These are phyloP conservation scores for Rossbeevera mucosa DNA, from an alignment of 768 basidiomycete genomes.

Conservation along the genomic window DNA sequence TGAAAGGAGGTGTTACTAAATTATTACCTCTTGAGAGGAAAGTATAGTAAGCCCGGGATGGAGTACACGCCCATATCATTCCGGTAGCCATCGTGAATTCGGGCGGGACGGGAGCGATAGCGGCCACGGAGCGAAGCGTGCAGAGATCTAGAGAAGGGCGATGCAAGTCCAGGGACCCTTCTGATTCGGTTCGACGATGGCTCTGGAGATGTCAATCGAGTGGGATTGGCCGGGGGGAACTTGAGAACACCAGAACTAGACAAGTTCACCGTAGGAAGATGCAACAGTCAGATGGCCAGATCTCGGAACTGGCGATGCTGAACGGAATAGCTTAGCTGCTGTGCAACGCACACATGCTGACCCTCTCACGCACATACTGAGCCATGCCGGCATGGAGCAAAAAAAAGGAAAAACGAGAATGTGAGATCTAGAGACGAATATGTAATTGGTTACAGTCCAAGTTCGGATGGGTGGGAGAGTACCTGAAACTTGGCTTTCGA, in stretches of 20 bases:
- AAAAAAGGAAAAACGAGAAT: slow-evolving; percentile 10
- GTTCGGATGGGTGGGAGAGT: slow-evolving; percentile 29
- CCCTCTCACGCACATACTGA: slow-evolving; percentile 17
- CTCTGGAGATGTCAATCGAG: slow-evolving; percentile 28
- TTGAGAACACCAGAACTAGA: slow-evolving; percentile 21
- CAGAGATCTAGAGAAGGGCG: slow-evolving; percentile 26
- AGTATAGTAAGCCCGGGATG: slow-evolving; percentile 33
- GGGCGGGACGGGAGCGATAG: slow-evolving; percentile 28
- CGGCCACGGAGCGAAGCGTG: slow-evolving; percentile 19
- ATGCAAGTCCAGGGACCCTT: slow-evolving; percentile 19
- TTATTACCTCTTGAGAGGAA: slow-evolving; percentile 34
- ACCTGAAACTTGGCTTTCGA: slow-evolving; percentile 34
- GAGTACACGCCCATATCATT: slow-evolving; percentile 32
- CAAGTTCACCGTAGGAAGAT: slow-evolving; percentile 27
- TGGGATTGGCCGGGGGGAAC: slow-evolving; percentile 28
- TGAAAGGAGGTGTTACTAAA: slow-evolving; percentile 35
- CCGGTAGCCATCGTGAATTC: slow-evolving; percentile 32
- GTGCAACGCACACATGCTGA: slow-evolving; percentile 13
- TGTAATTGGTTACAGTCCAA: slow-evolving; percentile 25
- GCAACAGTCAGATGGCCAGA: slow-evolving; percentile 12
- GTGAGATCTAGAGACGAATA: slow-evolving; percentile 18
- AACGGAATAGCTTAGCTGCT: slow-evolving; percentile 7
- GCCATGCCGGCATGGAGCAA: slow-evolving; percentile 20
- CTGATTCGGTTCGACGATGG: slow-evolving; percentile 30
- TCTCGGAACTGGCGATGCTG: slow-evolving; percentile 18